These are phyloP conservation scores for Basipetospora chlamydospora DNA, from an alignment of 2,329 filamentous ascomycete genomes.

Conservation along the genomic window DNA sequence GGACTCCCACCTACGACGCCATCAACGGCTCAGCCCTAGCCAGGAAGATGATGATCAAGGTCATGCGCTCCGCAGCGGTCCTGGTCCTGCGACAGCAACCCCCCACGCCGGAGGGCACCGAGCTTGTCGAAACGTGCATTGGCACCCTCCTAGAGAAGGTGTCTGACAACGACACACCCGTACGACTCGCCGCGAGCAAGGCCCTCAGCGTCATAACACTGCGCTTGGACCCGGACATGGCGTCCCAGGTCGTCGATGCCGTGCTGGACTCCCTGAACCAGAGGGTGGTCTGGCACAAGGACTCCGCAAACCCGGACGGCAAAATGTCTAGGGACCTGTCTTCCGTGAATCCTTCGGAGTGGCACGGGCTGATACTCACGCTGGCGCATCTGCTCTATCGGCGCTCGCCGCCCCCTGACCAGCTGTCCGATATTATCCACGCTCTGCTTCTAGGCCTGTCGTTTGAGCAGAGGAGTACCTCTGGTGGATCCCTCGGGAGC, in stretches of 20 bases:
- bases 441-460: slow-evolving; percentile 65
- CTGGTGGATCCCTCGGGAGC: slow-evolving; percentile 71
- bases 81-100: slow-evolving; percentile 43
- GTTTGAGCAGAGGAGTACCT: slow-evolving; percentile 78
- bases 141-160: slow-evolving; percentile 66
- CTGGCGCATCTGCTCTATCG: slow-evolving; percentile 77
- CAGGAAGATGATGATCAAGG: slow-evolving; percentile 71
- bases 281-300: slow-evolving; percentile 39
- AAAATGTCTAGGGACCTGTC: slow-evolving; percentile 44
- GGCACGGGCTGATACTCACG: slow-evolving; percentile 86
- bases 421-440: slow-evolving; percentile 60
- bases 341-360: slow-evolving; percentile 66
- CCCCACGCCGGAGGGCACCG: slow-evolving; percentile 26
- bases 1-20: slow-evolving; percentile 26
- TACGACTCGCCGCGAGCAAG: slow-evolving; percentile 83
- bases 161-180: slow-evolving; percentile 79
- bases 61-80: slow-evolving; percentile 59
- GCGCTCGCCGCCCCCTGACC: slow-evolving; percentile 57
- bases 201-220: slow-evolving; percentile 76
- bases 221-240: slow-evolving; percentile 67
- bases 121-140: slow-evolving; percentile 65
- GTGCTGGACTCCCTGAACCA: slow-evolving; percentile 56
- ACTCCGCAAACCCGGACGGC: slow-evolving; percentile 16
- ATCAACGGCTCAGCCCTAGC: slow-evolving; percentile 64
- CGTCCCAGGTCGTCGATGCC: slow-evolving; percentile 72